Conservation (phyloP, 2,329 filamentous ascomycete species). For the Colletotrichum lindemuthianum region DNA sequence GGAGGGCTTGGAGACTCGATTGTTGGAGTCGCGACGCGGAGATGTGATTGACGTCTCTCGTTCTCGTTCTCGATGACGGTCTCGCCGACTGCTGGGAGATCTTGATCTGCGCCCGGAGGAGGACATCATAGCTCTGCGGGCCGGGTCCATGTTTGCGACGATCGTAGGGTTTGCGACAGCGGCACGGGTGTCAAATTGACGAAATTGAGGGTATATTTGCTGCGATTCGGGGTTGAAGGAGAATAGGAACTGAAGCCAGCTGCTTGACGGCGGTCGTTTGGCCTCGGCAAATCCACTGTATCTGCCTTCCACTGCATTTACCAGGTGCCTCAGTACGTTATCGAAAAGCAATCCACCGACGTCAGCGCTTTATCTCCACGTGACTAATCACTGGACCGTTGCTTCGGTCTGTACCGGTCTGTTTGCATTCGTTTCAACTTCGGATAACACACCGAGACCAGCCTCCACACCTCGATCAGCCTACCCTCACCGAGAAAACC, state of each 20-base stretch:
- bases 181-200: neutral
- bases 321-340: neutral
- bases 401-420: too few relatives aligned
- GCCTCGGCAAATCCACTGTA: too few relatives aligned
- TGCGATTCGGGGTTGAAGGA: conserved; percentile 1
- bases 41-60: conserved; percentile 53
- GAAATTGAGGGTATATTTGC: neutral
- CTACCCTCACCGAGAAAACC: neutral
- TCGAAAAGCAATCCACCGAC: neutral
- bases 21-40: conserved; percentile 64
- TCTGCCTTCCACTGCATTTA: neutral
- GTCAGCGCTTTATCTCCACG: conserved; percentile 19
- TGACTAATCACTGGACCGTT: neutral
- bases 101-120: conserved; percentile 48
- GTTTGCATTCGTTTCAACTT: neutral
- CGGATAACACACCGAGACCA: neutral
- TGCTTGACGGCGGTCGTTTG: too few relatives aligned
- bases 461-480: too few relatives aligned
- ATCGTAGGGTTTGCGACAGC: conserved; percentile 10
- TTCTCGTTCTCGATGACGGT: conserved; percentile 5
- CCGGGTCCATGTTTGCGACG: conserved; percentile 60
- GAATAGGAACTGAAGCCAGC: neutral
- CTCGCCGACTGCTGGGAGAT: conserved; percentile 47
- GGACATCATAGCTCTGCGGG: conserved; percentile 63
- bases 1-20: conserved; percentile 65